Conservation (phyloP, 2,329 filamentous ascomycete genomes). For the Elsinoe fawcettii region DNA sequence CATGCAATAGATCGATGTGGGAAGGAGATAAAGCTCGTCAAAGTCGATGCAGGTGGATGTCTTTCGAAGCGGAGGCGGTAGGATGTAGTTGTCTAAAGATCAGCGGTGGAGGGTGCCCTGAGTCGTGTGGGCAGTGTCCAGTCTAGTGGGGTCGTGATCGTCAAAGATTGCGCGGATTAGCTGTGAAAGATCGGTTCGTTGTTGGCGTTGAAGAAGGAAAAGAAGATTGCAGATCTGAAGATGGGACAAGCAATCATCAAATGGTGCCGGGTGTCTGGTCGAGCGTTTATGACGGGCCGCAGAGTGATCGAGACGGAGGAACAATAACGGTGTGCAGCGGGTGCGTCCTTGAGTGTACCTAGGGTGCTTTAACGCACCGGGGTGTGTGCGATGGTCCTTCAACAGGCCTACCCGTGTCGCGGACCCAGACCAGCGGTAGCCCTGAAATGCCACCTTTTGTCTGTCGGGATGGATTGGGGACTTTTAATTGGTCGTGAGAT, state of each 20-base stretch:
- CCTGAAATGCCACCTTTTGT: constrained; percentile 5
- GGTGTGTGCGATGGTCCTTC: constrained; percentile 2
- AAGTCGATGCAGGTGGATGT: neutral
- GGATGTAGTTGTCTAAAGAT: constrained; percentile 3
- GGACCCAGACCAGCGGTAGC: constrained; percentile 14
- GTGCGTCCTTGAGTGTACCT: neutral
- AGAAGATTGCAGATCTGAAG: constrained; percentile 7
- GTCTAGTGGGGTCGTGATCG: constrained; percentile 12
- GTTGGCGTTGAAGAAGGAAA: neutral
- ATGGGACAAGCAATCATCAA: neutral
- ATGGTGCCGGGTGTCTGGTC: neutral
- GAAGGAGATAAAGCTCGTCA: neutral
- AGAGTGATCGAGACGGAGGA: constrained; percentile 12
- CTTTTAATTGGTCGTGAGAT: neutral
- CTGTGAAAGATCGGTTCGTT: neutral
- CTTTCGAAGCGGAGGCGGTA: neutral
- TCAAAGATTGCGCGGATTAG: constrained; percentile 12
- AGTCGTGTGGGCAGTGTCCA: constrained; percentile 6
- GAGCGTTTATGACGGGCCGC: constrained; percentile 12
- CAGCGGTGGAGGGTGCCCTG: constrained; percentile 13
- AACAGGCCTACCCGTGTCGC: constrained; percentile 7
- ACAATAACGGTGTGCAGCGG: neutral
- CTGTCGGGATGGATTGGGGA: neutral
- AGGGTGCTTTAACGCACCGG: too few species aligned
- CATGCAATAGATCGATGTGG: neutral